Conservation (phyloP, 2,329 filamentous ascomycete genomes). For the Apiospora rasikravindrae region DNA sequence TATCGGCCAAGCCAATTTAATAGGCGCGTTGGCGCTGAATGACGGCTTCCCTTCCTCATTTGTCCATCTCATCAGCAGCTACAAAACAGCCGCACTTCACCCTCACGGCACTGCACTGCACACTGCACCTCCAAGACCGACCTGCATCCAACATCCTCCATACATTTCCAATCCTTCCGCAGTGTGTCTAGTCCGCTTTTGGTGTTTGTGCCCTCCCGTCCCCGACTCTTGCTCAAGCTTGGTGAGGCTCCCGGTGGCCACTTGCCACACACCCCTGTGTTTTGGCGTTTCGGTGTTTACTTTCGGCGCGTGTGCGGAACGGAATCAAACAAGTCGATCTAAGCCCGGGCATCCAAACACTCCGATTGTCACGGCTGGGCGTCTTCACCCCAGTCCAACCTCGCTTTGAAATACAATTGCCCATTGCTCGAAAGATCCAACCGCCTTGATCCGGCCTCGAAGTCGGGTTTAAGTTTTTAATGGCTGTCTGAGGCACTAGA, state of each 20-base stretch:
- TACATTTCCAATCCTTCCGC: background rate
- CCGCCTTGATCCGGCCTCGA: background rate
- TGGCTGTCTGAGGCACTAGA: background rate
- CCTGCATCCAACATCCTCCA: background rate
- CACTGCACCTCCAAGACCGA: background rate
- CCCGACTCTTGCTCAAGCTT: background rate
- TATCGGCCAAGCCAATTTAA: background rate
- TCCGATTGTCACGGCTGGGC: background rate
- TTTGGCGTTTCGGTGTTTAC: constrained; percentile 13
- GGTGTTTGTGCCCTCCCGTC: background rate
- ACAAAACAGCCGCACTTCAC: background rate
- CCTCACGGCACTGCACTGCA: no score
- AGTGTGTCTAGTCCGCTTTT: background rate
- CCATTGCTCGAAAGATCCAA: background rate
- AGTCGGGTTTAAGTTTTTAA: background rate
- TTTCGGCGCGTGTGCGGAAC: constrained; percentile 1
- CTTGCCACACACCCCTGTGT: background rate
- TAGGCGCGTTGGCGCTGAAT: constrained; percentile 1
- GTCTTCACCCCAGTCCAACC: background rate
- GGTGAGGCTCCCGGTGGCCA: background rate
- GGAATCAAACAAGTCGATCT: background rate
- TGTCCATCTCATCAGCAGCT: constrained; percentile 2
- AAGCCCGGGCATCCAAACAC: background rate
- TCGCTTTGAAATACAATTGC: background rate
- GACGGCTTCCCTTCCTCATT: constrained; percentile 1